Base-by-base conservation (phyloP, 306 rosid genomes). In the Cicer pinnatifidum region DNA sequence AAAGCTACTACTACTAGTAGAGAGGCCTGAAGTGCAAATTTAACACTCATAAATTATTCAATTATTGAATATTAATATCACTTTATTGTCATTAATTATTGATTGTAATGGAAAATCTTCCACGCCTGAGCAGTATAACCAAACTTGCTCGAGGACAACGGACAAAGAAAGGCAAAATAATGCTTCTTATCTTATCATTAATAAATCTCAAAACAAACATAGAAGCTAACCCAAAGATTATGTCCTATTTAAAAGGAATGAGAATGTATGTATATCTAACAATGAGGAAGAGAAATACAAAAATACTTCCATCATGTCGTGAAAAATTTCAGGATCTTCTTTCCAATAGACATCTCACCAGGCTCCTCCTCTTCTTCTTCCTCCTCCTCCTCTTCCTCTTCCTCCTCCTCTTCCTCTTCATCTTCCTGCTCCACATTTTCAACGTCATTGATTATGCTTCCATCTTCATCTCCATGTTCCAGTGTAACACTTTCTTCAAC, bases 291-390 rank as follows among this genome's bases (percentile, higher is more conserved):
- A 53, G 45, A 33, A 37, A 70, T 54, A 77, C 17, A 12, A 47
- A 66, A 47, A 66, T 75, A 73, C 38, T 58, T 72, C 62, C 78
- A 65, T 86, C 85, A 92, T n/a, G 98, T 81, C 45, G 96, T 87
- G 15, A 90, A 84, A 82, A 93, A 93, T 28, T 80, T 89, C 66
- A 92, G 83, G 28, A 93, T 77, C 85, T 86, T 90, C 86, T 85
- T 88, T 41, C 90, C 85, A 1, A 88, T 84, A 50, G 98, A 90
- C n/a, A 23, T 63, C 77, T 81, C 84, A 43, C 87, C 86, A 5
- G 89, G 87, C 73, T 83, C 83, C 6, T 82, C 92, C 9, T 74
- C 87, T 1, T 77, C 86, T 3, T 43, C 84, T 4, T 84, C 86
- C 0, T 84, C 87, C 2, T 73, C 85, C 0, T 83, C 85, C 3